Percentiles rank a stretch among this genome's conserved stretches.
Conservation (phyloP, 2,329 filamentous ascomycete genomes). For the Plenodomus biglobosus region DNA sequence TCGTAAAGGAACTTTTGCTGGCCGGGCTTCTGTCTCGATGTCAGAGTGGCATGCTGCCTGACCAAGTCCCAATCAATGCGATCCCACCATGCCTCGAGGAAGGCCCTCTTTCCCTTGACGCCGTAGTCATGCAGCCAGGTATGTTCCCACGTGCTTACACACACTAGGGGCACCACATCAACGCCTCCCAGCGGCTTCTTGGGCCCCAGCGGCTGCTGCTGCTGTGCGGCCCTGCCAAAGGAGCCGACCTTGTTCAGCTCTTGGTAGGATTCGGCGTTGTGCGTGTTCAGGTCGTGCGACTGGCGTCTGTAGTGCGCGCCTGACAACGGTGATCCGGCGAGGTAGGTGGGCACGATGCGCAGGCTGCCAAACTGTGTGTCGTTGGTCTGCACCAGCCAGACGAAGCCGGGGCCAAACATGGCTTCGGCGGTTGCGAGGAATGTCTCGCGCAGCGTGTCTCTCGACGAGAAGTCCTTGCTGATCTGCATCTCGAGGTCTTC, state of each 20-base stretch:
- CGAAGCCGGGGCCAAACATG: constrained; percentile 97
- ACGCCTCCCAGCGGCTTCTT: constrained; percentile 65
- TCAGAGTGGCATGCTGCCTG: constrained; percentile 23
- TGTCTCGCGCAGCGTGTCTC: constrained; percentile 78
- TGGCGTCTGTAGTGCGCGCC: constrained; percentile 79
- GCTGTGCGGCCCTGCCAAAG: constrained; percentile 40
- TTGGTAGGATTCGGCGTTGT: constrained; percentile 36
- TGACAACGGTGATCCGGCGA: constrained; percentile 84
- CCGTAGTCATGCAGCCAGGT: constrained; percentile 85
- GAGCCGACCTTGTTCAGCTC: constrained; percentile 44
- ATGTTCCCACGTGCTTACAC: constrained; percentile 96
- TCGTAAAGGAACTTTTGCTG: constrained; percentile 9
- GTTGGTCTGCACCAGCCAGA: constrained; percentile 76
- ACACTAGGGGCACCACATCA: constrained; percentile 75
- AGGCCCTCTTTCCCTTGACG: constrained; percentile 72
- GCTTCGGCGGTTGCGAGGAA: constrained; percentile 77
- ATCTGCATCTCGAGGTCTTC: constrained; percentile 63
- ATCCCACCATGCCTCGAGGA: constrained; percentile 82
- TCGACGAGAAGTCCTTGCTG: constrained; percentile 72
- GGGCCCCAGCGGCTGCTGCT: constrained; percentile 29
- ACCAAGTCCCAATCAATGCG: constrained; percentile 83
- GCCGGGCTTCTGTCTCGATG: background rate
- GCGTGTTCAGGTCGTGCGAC: constrained; percentile 68
- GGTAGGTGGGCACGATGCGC: constrained; percentile 83
- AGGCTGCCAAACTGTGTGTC: constrained; percentile 51